Percentiles rank a stretch among this genome's conserved stretches.
Evolutionary conservation across 805 yeast genomes (phyloP).

Genomic region (Cyberlindnera maclurae): DNA sequence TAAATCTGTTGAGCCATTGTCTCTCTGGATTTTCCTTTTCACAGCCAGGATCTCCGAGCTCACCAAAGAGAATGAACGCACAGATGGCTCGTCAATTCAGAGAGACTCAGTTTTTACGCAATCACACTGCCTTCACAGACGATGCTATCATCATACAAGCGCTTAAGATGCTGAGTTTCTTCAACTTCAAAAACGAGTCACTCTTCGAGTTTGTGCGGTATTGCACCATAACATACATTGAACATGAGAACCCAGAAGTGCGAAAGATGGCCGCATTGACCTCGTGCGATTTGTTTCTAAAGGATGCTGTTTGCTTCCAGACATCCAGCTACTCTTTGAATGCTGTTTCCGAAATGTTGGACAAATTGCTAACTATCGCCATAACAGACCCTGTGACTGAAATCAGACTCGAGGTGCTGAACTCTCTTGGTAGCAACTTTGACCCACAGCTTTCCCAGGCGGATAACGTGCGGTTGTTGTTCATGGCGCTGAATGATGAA

Average conservation of each 20-base stretch:
- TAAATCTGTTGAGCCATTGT: conserved; percentile 65
- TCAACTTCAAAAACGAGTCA: conserved; percentile 69
- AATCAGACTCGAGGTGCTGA: conserved; percentile 72
- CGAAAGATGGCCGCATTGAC: conserved; percentile 82
- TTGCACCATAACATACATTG: conserved; percentile 78
- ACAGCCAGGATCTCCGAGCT: conserved; percentile 80
- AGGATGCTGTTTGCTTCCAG: conserved; percentile 80
- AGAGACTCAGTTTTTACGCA: conserved; percentile 62
- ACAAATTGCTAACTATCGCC: conserved; percentile 71
- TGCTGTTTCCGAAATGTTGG: conserved; percentile 80
- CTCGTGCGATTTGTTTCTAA: conserved; percentile 65
- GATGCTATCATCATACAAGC: conserved; percentile 63
- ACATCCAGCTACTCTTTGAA: conserved; percentile 72
- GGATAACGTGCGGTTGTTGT: conserved; percentile 74
- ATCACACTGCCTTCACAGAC: conserved; percentile 44
- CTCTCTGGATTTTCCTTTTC: conserved; percentile 75
- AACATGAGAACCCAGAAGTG: conserved; percentile 71
- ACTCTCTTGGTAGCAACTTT: conserved; percentile 63
- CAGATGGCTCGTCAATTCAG: conserved; percentile 73
- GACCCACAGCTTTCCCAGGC: conserved; percentile 95
- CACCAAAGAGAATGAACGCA: conserved; percentile 43
- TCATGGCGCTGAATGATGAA: conserved; percentile 90
- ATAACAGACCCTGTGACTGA: conserved; percentile 87
- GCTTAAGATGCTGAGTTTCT: conserved; percentile 64
- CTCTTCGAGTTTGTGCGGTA: conserved; percentile 82